Base-by-base conservation (phyloP, 1,284 basidiomycete species). In the Ganoderma meredithae region DNA sequence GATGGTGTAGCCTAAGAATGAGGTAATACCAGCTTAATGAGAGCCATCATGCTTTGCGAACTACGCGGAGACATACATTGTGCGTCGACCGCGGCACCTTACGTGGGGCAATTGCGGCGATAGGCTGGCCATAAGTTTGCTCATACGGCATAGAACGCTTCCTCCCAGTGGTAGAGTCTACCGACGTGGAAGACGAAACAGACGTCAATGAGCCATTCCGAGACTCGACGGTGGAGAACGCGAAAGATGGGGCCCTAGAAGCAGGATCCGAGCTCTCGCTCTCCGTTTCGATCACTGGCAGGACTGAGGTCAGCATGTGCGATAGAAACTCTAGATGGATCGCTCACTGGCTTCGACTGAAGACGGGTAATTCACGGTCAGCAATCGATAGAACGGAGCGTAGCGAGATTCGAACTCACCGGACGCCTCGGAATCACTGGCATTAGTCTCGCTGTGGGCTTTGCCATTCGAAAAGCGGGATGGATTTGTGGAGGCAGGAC, bases 71-170 rank as follows among this genome's bases (percentile, higher is more conserved):
- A 31, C 27, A 31, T 19, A 67, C 63, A 33, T 31, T 52, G 3
- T 70, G 41, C 13, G 52, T 33, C 3, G 69, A 44, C 36, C 55
- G 63, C 27, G 59, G n/a, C 0, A 36, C 6, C 59, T 66, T 70
- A 39, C 62, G 69, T 8, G 67, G 27, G 9, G 36, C 25, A 12
- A 49, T 19, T 3, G 22, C 19, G 22, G 62, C 59, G 15, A 62
- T 60, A 0, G 69, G 63, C 22, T 9, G 31, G 33, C 62, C 62
- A 15, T 60, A 69, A 0, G 56, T 67, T 17, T 70, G 22, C 3
- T 63, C 60, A 27, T 74, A 74, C 0, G 67, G 65, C 9, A 70
- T 19, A 0, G 73, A 65, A 0, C 73, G 70, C 47, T 75, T 75
- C 27, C 66, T 63, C 4, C 69, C 66, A 8, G 68, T 63, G 1